Evolutionary conservation across 768 basidiomycete genomes (phyloP), one percentile per base, ranked within the genome.

Genomic region (Russula ochroleuca): DNA sequence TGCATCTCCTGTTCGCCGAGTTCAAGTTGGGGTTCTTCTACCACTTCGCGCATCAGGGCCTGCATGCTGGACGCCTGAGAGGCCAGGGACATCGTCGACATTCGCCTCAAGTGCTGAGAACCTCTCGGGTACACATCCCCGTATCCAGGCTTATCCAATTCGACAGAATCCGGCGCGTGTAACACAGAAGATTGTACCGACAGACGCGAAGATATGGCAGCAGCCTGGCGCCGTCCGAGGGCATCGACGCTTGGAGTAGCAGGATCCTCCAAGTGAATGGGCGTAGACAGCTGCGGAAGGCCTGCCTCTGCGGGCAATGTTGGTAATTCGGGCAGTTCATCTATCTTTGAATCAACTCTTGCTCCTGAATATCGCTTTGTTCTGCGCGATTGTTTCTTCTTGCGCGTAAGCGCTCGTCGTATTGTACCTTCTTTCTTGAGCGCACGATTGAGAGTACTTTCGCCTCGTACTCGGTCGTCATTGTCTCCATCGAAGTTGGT

Each of bases 401-500:
- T 73, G 28, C 81, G 74, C 13, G 81, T 79, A 55, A 74, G 73
- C 17, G 79, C 77, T 45, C 89, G 78, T 9, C 83, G 77, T n/a
- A 82, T 65, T 68, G 79, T 83, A 15, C 88, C 88, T 70, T 85
- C 83, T 70, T 83, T 83, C 71, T 78, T 80, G 37, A 92, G 73
- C 35, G 73, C 74, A 33, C 74, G 71, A 57, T 80, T 85, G 28
- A 92, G 75, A 63, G 75, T 72, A 10, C 70, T 75, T 68, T 90
- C 88, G 9, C 81, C 85, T 2, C 83, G 83, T 21, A 83, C 72
- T 17, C 77, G 74, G 15, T 80, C 75, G 63, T 88, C 83, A 48
- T 85, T 77, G 65, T 92, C 90, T 28, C 88, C 89, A 64, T 91
- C 87, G 69, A 90, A 92, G 69, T 90, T 86, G 5, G 88, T 88